Percentiles rank a stretch among this genome's conserved stretches.
phyloP scores from a whole-genome alignment of 257 asterid species.

The Petunia secreta region DNA sequence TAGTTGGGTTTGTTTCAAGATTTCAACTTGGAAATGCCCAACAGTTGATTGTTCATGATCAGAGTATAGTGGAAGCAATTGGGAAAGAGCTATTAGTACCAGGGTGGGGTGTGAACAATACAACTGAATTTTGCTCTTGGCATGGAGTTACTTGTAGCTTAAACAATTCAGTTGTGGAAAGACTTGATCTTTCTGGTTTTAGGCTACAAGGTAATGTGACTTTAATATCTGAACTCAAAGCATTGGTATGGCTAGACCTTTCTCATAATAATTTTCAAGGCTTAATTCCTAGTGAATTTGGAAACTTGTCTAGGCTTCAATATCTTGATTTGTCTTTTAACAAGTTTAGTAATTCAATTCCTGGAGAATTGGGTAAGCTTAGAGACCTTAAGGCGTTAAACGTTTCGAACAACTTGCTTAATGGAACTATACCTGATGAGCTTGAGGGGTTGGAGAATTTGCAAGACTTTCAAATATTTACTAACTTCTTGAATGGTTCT shows the following conservation, averaged over 20 bases:
- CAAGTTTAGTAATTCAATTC: constrained; percentile 62
- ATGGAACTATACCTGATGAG: constrained; percentile 68
- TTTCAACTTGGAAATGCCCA: constrained; percentile 20
- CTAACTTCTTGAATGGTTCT: constrained; percentile 72
- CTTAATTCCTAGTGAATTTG: constrained; percentile 63
- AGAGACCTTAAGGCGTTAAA: constrained; percentile 61
- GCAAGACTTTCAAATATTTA: constrained; percentile 67
- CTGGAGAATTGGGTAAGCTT: constrained; percentile 63
- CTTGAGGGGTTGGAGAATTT: constrained; percentile 56
- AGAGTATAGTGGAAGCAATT: constrained; percentile 54
- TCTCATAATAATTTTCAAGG: constrained; percentile 79
- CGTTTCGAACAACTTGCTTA: constrained; percentile 65
- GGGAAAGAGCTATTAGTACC: constrained; percentile 60
- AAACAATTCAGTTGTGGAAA: constrained; percentile 63
- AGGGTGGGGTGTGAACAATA: constrained; percentile 59
- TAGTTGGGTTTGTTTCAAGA: constrained; percentile 26
- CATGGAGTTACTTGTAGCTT: constrained; percentile 75
- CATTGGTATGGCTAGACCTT: constrained; percentile 82
- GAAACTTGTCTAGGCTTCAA: constrained; percentile 65
- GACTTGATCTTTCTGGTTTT: constrained; percentile 69
- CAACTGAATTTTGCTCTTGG: constrained; percentile 75
- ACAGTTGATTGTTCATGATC: constrained; percentile 39
- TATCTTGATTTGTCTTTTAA: constrained; percentile 94
- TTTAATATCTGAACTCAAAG: constrained; percentile 73
- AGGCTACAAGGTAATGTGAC: constrained; percentile 83